Percentiles rank a stretch among this genome's conserved stretches.
Conservation (phyloP, 2,329 filamentous ascomycete species). For the Ceratocystis smalleyi region DNA sequence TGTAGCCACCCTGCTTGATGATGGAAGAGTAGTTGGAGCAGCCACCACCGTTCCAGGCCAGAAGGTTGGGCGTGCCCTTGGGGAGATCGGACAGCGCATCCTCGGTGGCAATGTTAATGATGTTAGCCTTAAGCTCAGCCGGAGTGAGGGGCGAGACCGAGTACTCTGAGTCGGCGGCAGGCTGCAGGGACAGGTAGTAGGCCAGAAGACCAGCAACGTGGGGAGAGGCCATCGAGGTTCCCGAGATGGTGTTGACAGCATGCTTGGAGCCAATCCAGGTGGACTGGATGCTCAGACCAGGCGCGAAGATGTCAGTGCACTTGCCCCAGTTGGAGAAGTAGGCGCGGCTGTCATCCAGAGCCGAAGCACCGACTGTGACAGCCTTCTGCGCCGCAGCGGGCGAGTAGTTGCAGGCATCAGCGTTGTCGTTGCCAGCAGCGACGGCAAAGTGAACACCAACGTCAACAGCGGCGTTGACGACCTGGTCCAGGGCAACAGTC, state of each 20-base stretch:
- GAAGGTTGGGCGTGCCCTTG: slow-evolving; percentile 74
- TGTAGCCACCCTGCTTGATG: slow-evolving; percentile 57
- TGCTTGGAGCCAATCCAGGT: slow-evolving; percentile 97
- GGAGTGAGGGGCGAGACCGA: slow-evolving; percentile 80
- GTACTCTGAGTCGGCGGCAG: slow-evolving; percentile 75
- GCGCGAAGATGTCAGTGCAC: slow-evolving; percentile 98
- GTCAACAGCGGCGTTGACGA: slow-evolving; percentile 84
- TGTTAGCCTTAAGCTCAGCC: slow-evolving; percentile 78
- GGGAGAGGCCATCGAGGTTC: slow-evolving; percentile 97
- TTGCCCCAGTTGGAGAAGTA: slow-evolving; percentile 99
- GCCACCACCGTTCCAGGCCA: slow-evolving; percentile 98
- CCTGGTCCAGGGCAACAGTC: slow-evolving; percentile 75
- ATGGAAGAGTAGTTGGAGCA: slow-evolving; percentile 81
- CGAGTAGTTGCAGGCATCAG: slow-evolving; percentile 98
- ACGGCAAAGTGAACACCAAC: slow-evolving; percentile 95
- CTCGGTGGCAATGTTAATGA: slow-evolving; percentile 69
- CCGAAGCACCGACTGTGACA: slow-evolving; percentile 90
- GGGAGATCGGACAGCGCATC: slow-evolving; percentile 70
- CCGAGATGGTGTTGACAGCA: slow-evolving; percentile 96
- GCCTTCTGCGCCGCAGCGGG: slow-evolving; percentile 83
- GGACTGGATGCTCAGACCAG: slow-evolving; percentile 89
- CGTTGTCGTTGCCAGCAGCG: slow-evolving; percentile 95
- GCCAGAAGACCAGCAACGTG: slow-evolving; percentile 92
- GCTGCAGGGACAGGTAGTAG: slow-evolving; percentile 96
- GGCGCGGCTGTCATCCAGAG: slow-evolving; percentile 83